A percentile compares a stretch with the other conserved stretches of the same genome.
These are phyloP conservation scores for Candida boleticola DNA, from an alignment of 805 yeast genomes.

Conservation along the genomic window DNA sequence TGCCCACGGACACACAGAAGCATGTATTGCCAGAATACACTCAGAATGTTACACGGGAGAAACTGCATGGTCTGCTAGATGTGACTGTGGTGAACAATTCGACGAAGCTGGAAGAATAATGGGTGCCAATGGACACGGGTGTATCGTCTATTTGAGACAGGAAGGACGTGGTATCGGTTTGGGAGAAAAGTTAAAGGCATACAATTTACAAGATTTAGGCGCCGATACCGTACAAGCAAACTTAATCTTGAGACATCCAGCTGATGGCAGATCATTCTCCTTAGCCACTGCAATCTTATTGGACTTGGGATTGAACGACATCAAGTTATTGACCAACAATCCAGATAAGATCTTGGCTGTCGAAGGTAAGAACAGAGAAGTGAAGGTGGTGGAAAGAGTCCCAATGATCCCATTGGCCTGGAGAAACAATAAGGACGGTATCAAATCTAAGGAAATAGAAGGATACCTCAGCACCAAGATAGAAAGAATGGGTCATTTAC, in stretches of 20 bases:
- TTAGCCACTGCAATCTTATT: slow-evolving; percentile 89
- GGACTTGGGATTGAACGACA: slow-evolving; percentile 72
- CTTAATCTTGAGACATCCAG: slow-evolving; percentile 89
- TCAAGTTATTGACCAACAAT: slow-evolving; percentile 84
- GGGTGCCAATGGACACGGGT: slow-evolving; percentile 86
- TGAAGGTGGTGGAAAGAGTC: slow-evolving; percentile 81
- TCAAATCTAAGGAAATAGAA: slow-evolving; percentile 81
- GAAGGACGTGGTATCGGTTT: slow-evolving; percentile 98
- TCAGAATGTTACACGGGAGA: slow-evolving; percentile 99
- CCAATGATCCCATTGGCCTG: slow-evolving; percentile 98
- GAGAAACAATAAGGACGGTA: slow-evolving; percentile 56
- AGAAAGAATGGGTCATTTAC: slow-evolving; percentile 94
- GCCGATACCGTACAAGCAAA: slow-evolving; percentile 99
- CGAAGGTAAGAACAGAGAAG: slow-evolving; percentile 75
- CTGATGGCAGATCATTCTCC: slow-evolving; percentile 93
- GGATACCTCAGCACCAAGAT: slow-evolving; percentile 92
- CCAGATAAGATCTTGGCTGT: slow-evolving; percentile 96
- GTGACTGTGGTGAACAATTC: slow-evolving; percentile 99
- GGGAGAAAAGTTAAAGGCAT: slow-evolving; percentile 96
- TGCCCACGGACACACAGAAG: slow-evolving; percentile 20
- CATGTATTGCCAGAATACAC: slow-evolving; percentile 82
- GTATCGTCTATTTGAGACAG: slow-evolving; percentile 92
- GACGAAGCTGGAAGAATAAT: slow-evolving; percentile 95
- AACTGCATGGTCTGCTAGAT: slow-evolving; percentile 98
- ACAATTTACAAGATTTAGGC: slow-evolving; percentile 94